Evolutionary conservation across 768 basidiomycete species (phyloP), one percentile per base, ranked within the genome.

Genomic region (Sarcodon sp.): DNA sequence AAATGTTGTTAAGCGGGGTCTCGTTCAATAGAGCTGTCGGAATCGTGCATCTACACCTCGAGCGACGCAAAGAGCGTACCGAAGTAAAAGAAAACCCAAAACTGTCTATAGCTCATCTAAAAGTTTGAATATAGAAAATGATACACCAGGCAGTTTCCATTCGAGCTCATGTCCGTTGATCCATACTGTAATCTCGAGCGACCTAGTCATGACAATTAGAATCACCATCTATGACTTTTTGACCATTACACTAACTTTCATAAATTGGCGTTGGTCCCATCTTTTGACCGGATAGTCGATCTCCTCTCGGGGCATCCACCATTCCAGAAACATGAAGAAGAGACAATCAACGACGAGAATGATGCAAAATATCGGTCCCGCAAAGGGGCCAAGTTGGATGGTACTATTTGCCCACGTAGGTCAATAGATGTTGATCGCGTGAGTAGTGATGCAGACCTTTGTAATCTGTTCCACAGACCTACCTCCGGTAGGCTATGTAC

Each of bases 291-390:
- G 91, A 53, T 76, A 79, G 61, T 94, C 87, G 46, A 96, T 66
- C 48, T 80, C 70, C 16, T 83, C 77, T 43, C 82, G 67, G 0
- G 94, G 94, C 59, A 80, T 73, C 70, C 79, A 80, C 80, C 79
- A 87, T 56, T 96, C 90, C 3, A 99, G 69, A 44, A 88, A 68
- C 54, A 80, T 57, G 61, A 89, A 91, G 64, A 96, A 94, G 7
- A 94, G 62, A 59, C 89, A 90, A 56, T 92, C 84, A 1, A 98
- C 87, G 31, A 92, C 69, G 37, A 96, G 66, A 36, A 98, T 97
- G 53, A 83, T 78, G 7, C 86, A 81, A 57, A 90, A 86, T 39
- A 98, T 96, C 1, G 79, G 77, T 0, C 96, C 96, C 7, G 80
- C 87, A 43, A 89, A 80, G 0, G 74, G 75, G 0, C 87, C 96